These are phyloP conservation scores for Nitzschia sp. DNA, from an alignment of 108 stramenopile species.

Conservation along the genomic window DNA sequence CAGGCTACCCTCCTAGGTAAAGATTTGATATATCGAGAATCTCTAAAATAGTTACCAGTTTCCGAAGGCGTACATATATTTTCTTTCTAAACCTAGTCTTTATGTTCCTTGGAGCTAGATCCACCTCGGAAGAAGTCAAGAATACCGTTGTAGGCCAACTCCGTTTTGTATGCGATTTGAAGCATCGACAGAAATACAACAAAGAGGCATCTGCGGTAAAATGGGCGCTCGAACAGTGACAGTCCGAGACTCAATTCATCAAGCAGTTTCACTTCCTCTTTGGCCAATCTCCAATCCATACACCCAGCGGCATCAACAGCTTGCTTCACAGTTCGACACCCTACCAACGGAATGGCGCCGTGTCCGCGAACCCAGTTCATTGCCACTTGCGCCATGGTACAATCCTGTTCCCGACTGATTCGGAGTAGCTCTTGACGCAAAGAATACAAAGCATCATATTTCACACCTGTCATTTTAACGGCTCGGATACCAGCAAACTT, in stretches of 20 bases:
- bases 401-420: constrained; percentile 40
- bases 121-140: not conserved
- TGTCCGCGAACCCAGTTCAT: constrained; percentile 73
- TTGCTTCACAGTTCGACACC: constrained; percentile 56
- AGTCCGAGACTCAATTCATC: constrained; percentile 48
- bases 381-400: constrained; percentile 76
- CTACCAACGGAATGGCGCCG: constrained; percentile 62
- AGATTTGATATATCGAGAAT: not conserved
- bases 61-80: not conserved
- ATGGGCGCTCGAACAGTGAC: constrained; percentile 24
- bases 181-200: constrained; percentile 25
- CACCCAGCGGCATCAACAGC: constrained; percentile 55
- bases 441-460: constrained; percentile 43
- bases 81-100: not conserved
- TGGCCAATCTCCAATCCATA: constrained; percentile 44
- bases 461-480: constrained; percentile 62
- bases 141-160: constrained; percentile 3
- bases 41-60: constrained; percentile 13
- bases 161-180: constrained; percentile 21
- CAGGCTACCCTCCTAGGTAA: constrained; percentile 9
- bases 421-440: constrained; percentile 44
- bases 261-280: constrained; percentile 46
- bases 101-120: not conserved
- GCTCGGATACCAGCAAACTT: constrained; percentile 53
- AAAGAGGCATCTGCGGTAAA: constrained; percentile 17